phyloP scores from a whole-genome alignment of 768 basidiomycete genomes.

The Brasilioporus rufonigricans region DNA sequence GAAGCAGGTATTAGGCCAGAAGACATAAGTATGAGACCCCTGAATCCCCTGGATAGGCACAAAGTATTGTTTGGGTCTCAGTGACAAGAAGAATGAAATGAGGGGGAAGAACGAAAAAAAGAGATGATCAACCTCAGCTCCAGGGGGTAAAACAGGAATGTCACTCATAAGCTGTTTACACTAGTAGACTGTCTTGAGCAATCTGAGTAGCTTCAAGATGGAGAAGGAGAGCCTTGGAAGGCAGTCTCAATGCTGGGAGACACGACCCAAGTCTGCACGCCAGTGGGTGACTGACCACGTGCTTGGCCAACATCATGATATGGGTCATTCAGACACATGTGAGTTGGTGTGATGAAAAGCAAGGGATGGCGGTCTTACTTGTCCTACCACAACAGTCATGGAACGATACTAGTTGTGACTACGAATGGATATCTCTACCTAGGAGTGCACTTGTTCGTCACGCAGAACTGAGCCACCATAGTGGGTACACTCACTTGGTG shows the following conservation, averaged over 20 bases:
- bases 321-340: conserved; percentile 48
- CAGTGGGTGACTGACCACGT: too few relatives aligned
- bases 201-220: conserved; percentile 51
- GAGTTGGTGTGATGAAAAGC: not conserved
- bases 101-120: not conserved
- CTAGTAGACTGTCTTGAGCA: conserved; percentile 72
- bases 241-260: too few relatives aligned
- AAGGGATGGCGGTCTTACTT: conserved; percentile 32
- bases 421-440: conserved; percentile 80
- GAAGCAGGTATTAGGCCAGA: conserved; percentile 76
- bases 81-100: not conserved
- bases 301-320: conserved; percentile 72
- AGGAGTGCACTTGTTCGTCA: too few relatives aligned
- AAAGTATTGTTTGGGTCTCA: not conserved
- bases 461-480: too few relatives aligned
- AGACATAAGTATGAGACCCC: conserved; percentile 71
- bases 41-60: conserved; percentile 29
- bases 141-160: conserved; percentile 56
- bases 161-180: conserved; percentile 64
- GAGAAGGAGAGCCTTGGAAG: too few relatives aligned
- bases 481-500: too few relatives aligned
- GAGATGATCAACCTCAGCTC: too few relatives aligned
- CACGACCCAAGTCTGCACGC: too few relatives aligned
- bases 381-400: conserved; percentile 72
- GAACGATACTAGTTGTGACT: conserved; percentile 70